Base-by-base conservation (phyloP, 2,329 filamentous ascomycete species). In the Orbilia oligospora region DNA sequence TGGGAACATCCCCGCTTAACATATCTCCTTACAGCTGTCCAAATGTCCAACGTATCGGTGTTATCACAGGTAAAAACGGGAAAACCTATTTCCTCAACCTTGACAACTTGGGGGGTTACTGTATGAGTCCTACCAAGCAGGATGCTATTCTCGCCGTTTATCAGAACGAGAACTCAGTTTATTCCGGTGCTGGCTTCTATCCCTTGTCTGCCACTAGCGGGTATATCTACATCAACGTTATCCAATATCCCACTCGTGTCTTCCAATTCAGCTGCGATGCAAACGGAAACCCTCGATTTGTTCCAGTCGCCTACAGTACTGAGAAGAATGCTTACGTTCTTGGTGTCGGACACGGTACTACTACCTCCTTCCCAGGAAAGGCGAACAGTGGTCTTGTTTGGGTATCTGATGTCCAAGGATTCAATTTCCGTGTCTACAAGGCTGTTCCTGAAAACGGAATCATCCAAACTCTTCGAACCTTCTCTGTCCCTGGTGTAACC, bases 241-340 rank as follows among this genome's bases (percentile, higher is more conserved):
- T 89, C 67, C 85, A 87, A 80, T 87, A 87, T 80, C 85, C 86
- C 14, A 88, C 88, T 0, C 86, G 88, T 63, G 87, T 89, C 18
- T 90, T 89, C 85, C 88, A 89, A 80, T 90, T 90, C 81, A 86
- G 86, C 1, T 89, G 87, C 81, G 84, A 85, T 76, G 83, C 83
- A 22, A 73, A 67, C 41, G 88, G 88, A 2, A 85, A 87, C 9
- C 87, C 88, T 0, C 85, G 85, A 1, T 89, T 90, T 65, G 86
- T 87, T 22, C 87, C 88, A 80, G 86, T 89, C 0, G 87, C 87
- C 3, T 85, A 87, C 68, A 87, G 85, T 2, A 85, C 86, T 0
- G 85, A 86, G 22, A 84, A 82, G 49, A 89, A 88, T 63, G 87
- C 88, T 0, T 87, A 86, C 71, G 85, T 87, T 61, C 85, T 90